Evolutionary conservation across 257 asterid genomes (phyloP).

Genomic region (Solanum chiquidenum): DNA sequence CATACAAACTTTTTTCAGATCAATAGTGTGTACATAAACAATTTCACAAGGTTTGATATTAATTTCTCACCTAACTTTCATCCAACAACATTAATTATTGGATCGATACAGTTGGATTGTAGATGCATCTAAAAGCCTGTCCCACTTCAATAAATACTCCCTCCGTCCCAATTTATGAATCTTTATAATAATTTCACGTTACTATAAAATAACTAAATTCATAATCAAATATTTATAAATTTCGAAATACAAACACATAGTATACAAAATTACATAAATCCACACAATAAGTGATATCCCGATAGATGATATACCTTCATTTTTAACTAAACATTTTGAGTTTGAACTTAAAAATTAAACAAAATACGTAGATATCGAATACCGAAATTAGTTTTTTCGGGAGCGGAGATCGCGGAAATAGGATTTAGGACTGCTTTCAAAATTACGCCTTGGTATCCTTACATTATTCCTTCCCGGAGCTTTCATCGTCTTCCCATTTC

Average conservation of each 20-base stretch:
- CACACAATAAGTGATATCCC: no score
- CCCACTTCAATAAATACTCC: background rate
- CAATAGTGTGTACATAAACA: background rate
- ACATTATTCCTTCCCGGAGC: conserved; percentile 13
- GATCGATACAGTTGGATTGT: background rate
- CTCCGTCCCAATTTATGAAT: background rate
- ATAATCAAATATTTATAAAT: background rate
- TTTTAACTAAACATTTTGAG: background rate
- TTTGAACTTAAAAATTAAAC: background rate
- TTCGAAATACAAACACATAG: no score
- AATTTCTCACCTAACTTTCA: background rate
- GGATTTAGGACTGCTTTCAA: conserved; percentile 6
- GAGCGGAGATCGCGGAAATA: conserved; percentile 10
- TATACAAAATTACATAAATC: no score
- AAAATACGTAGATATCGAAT: background rate
- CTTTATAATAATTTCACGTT: no score
- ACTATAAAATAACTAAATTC: no score
- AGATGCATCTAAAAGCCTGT: background rate
- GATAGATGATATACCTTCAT: background rate
- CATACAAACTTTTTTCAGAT: background rate
- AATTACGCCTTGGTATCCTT: background rate
- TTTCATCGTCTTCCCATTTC: conserved; percentile 6
- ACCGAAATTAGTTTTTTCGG: background rate
- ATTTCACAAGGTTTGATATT: background rate
- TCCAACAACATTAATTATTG: background rate